Evolutionary conservation across 2,329 filamentous ascomycete genomes (phyloP).

Genomic region (Trichoderma guizhouense): DNA sequence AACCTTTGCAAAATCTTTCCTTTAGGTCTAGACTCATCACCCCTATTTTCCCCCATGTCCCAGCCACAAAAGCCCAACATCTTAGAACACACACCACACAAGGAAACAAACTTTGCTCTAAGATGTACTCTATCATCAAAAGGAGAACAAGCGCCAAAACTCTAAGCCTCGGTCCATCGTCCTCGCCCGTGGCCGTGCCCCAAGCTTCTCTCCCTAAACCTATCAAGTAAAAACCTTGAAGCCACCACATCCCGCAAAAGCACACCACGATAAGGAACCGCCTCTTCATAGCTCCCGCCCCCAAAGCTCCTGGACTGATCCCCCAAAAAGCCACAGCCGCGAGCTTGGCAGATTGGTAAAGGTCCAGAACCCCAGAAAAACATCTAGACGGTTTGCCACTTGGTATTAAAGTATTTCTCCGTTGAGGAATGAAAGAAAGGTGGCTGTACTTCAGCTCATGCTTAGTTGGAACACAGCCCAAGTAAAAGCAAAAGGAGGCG

Average conservation of each 20-base stretch:
- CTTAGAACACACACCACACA: background rate
- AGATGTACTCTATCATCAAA: background rate
- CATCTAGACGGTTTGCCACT: background rate
- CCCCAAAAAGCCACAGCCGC: slow-evolving; percentile 4
- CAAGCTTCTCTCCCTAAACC: background rate
- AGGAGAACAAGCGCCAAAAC: background rate
- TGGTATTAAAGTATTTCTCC: slow-evolving; percentile 5
- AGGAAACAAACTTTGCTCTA: background rate
- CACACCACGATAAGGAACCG: background rate
- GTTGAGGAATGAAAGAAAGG: background rate
- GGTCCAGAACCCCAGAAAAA: background rate
- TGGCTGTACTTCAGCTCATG: background rate
- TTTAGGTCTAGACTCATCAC: background rate
- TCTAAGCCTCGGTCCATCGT: background rate
- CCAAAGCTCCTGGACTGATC: background rate
- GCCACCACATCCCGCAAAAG: background rate
- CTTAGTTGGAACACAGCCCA: background rate
- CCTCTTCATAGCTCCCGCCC: background rate
- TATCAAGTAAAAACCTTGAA: background rate
- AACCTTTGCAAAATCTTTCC: background rate
- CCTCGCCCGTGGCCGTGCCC: background rate
- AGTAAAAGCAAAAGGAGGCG: background rate
- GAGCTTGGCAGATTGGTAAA: background rate
- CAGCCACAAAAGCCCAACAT: background rate
- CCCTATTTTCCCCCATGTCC: background rate